Evolutionary conservation across 805 yeast species (phyloP), one percentile per base, ranked within the genome.

Genomic region (Yarrowia yakushimensis): DNA sequence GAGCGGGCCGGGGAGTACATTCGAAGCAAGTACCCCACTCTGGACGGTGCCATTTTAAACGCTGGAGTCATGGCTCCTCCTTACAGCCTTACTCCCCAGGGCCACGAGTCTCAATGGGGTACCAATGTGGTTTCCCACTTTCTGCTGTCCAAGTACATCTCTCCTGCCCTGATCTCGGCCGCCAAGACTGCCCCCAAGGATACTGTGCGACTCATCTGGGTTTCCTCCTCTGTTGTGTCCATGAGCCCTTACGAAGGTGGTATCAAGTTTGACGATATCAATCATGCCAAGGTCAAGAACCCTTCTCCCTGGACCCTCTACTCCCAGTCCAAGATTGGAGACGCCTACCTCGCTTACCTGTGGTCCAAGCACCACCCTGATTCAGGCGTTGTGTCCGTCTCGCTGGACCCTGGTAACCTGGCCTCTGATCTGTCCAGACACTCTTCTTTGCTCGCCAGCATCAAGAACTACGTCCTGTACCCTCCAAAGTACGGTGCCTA

Each of bases 81-180:
- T 7, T 59, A 52, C 0, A 65, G 76, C 10, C 65, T 64, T 27
- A 75, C 83, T 6, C 66, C 68, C 10, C 82, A 82, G 69, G 82
- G 81, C 13, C 75, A 72, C 63, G 85, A 82, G 62, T 63, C 72
- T 42, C 81, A 78, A 59, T 69, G 80, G 41, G 85, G 82, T 9
- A 76, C 77, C 23, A 82, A 82, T 67, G 75, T 69, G 20, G 65
- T 82, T n/a, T 84, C 79, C 2, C 80, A 81, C 28, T 78, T 74
- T 60, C 66, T 79, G 25, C 69, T 82, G 23, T 77, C 80, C 65
- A 73, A 74, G 62, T 68, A 74, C 28, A 66, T 80, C 43, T 73
- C 71, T 22, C 79, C 79, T 11, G 64, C 78, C 3, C 64, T 82
- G 22, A 62, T 73, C 18, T 66, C 72, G 20, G 70, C 80, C 2